Evolutionary conservation across 805 yeast genomes (phyloP).

Genomic region (Saccharomycopsis lassenensis): DNA sequence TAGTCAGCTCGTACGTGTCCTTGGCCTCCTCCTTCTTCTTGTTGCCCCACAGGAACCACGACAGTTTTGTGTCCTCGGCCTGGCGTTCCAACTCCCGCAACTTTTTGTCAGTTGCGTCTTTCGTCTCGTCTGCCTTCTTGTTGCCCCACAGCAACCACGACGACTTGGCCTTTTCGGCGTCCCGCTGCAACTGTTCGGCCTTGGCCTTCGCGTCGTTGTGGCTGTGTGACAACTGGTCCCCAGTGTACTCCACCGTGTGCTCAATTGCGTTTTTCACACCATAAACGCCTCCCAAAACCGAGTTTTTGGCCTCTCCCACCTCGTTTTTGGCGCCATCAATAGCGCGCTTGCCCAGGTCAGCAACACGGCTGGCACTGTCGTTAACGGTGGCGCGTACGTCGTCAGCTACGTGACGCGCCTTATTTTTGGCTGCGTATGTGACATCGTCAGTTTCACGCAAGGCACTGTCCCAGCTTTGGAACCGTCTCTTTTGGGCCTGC

Average conservation of each 20-base stretch:
- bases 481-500: constrained; percentile 3
- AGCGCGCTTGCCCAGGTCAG: constrained; percentile 29
- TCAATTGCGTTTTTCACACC: constrained; percentile 19
- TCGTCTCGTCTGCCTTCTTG: constrained; percentile 7
- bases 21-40: constrained; percentile 23
- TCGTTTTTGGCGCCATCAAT: background rate
- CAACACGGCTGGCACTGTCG: constrained; percentile 29
- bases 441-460: constrained; percentile 5
- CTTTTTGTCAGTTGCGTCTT: constrained; percentile 15
- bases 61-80: constrained; percentile 25
- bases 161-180: constrained; percentile 20
- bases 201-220: constrained; percentile 16
- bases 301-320: constrained; percentile 20
- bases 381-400: constrained; percentile 96
- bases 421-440: constrained; percentile 5
- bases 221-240: constrained; percentile 9
- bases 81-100: constrained; percentile 27
- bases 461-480: constrained; percentile 7
- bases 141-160: constrained; percentile 27
- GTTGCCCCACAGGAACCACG: constrained; percentile 24
- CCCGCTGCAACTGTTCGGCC: constrained; percentile 18
- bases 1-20: constrained; percentile 21
- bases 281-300: constrained; percentile 16
- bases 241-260: constrained; percentile 17
- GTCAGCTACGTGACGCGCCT: constrained; percentile 27